phyloP scores from a whole-genome alignment of 108 stramenopile genomes.

The Nitzschia inconspicua region DNA sequence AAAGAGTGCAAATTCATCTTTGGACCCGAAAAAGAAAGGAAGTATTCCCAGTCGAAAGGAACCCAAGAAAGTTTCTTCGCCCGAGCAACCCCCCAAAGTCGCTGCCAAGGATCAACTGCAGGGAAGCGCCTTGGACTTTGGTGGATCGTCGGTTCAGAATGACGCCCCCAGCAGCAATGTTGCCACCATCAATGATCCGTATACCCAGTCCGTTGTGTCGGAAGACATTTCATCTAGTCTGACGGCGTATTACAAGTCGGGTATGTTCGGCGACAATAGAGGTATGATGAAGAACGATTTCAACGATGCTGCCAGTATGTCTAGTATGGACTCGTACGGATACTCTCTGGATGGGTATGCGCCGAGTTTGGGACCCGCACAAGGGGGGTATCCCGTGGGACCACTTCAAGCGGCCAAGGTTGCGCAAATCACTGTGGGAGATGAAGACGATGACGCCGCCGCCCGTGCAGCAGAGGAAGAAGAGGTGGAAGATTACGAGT shows the following conservation, averaged over 20 bases:
- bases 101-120: neutral
- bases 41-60: neutral
- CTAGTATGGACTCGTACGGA: slow-evolving; percentile 60
- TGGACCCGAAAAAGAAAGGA: neutral
- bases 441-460: neutral
- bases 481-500: neutral
- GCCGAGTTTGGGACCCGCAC: slow-evolving; percentile 38
- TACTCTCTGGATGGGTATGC: slow-evolving; percentile 64
- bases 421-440: slow-evolving; percentile 9
- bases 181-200: neutral
- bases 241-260: slow-evolving; percentile 46
- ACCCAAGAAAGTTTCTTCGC: neutral
- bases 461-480: neutral
- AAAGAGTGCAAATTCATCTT: too few species aligned
- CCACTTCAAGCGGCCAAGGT: slow-evolving; percentile 8
- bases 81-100: too few species aligned
- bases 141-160: neutral
- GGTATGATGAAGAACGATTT: neutral
- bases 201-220: slow-evolving; percentile 36
- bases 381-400: slow-evolving; percentile 28
- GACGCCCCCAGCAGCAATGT: neutral
- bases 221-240: slow-evolving; percentile 48
- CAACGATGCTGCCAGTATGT: slow-evolving; percentile 50
- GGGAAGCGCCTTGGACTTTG: neutral
- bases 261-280: slow-evolving; percentile 10